Percentiles rank a stretch among this genome's conserved stretches.
Evolutionary conservation across 2,329 filamentous ascomycete species (phyloP).

Genomic region (Sporothrix phasma): DNA sequence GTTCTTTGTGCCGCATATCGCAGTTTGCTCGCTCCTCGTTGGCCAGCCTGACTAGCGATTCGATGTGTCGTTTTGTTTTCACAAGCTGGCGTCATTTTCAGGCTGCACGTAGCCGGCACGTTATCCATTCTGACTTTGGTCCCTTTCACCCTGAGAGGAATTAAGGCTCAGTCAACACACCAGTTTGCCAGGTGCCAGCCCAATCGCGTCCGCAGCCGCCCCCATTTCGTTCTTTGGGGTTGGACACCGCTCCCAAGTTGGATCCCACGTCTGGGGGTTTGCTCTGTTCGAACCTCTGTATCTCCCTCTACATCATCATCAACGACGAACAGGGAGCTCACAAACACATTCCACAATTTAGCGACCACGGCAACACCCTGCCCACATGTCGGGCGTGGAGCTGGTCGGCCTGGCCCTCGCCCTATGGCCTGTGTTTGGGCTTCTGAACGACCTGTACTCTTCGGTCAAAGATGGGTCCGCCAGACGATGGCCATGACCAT

Average conservation of each 20-base stretch:
- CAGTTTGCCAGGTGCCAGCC: neutral
- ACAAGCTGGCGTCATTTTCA: neutral
- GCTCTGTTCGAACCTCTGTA: too few species aligned
- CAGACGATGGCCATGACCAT: slow-evolving; percentile 13
- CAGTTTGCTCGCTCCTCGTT: neutral
- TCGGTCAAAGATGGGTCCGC: slow-evolving; percentile 12
- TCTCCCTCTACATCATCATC: too few species aligned
- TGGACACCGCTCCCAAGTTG: neutral
- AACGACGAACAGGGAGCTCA: neutral
- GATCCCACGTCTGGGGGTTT: neutral
- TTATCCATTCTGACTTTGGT: too few species aligned
- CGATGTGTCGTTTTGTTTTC: slow-evolving; percentile 1
- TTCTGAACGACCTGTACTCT: slow-evolving; percentile 13
- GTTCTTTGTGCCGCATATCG: neutral
- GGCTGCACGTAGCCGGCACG: neutral
- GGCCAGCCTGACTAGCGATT: neutral
- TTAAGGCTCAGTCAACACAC: neutral
- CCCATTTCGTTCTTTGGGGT: neutral
- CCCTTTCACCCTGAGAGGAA: neutral
- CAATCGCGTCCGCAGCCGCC: neutral
- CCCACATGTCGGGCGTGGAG: slow-evolving; percentile 17
- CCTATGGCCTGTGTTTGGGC: slow-evolving; percentile 15
- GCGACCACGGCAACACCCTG: neutral
- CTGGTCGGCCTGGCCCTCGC: slow-evolving; percentile 16
- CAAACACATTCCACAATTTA: neutral